Base-by-base conservation (phyloP, 306 rosid species). In the Senna siamea region DNA sequence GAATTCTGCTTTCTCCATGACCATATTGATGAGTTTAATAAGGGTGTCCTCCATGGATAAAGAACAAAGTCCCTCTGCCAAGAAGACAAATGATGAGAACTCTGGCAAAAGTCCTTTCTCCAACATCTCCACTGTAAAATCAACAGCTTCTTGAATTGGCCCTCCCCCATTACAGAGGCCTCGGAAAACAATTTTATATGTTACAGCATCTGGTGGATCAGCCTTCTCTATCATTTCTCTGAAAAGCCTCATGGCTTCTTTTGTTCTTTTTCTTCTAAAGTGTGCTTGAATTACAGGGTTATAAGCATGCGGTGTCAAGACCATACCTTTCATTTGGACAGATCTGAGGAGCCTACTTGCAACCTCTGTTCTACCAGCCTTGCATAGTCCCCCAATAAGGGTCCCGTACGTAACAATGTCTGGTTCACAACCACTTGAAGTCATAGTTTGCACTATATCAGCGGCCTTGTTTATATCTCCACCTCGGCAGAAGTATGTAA, bases 111-210 rank as follows among this genome's bases (percentile, higher is more conserved):
- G 56, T 30, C 96, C 97, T 70, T 77, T 87, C 64, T 81, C 97
- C 73, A 84, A 77, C 96, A 91, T 91, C 85, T 94, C 98, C 59
- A 85, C 57, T 0, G 82, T 80, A 61, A 94, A 94, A 78, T 94
- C 92, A 73, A 89, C 91, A 13, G 97, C 96, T 78, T 94, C 97
- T 65, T 86, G 81, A 46, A 91, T 91, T 1, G 95, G 85, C 46
- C 98, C 97, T 66, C 98, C 96, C 14, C 98, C 89, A 19, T 88
- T 91, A 80, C 97, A 91, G 38, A 94, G 93, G 64, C 98, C 97
- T 9, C 97, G 87, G 69, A 88, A 88, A 76, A 89, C 88, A 80
- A 88, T 88, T 85, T 80, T 94, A 75, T 89, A 84, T 1, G 96
- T 69, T 64, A 91, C 0, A 18, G 87, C 86, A 87, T 94, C 95